Base-by-base conservation (phyloP, 345 rosid genomes). In the Mangifera indica region DNA sequence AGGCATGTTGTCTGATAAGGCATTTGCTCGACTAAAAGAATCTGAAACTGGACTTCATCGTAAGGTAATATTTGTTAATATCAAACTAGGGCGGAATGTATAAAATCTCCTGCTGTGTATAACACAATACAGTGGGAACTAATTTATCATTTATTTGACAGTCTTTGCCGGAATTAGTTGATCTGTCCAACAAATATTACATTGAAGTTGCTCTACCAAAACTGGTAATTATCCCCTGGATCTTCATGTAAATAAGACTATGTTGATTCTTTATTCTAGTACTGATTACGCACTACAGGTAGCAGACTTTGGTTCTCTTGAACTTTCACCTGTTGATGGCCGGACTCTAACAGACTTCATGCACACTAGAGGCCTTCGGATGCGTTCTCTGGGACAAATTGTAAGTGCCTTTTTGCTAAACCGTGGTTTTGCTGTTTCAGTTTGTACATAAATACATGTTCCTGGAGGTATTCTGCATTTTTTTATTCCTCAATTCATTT, bases 311-410 rank as follows among this genome's bases (percentile, higher is more conserved):
- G 98, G 93, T 81, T 95, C 99, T 2, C 78, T 95, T 77, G 99
- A 95, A 74, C 97, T 95, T 68, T 95, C 99, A 45, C 99, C 99
- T 32, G 99, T 95, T 61, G 99, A 95, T 88, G 98, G 99, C 17
- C 93, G 96, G 81, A 95, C 99, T 72, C 84, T 95, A 66, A 95
- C 98, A 66, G 99, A 95, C 82, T 95, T 95, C 84, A 92, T 95
- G 99, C 99, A 95, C 79, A 90, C 99, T 69, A 95, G 99, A 83
- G 99, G 99, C 81, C 97, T 95, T 81, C 88, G 82, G 78, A 91
- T 95, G 96, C 93, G 91, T 71, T 95, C 99, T 42, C 73, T 95
- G 67, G 99, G 99, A 77, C 91, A 80, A 71, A 93, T 95, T 64
- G 99, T 95, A 85, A 92, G 99, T 84, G 57, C 61, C 76, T 42